These are phyloP conservation scores for Suhomyces canberraensis DNA, from an alignment of 805 yeast species.

Conservation along the genomic window DNA sequence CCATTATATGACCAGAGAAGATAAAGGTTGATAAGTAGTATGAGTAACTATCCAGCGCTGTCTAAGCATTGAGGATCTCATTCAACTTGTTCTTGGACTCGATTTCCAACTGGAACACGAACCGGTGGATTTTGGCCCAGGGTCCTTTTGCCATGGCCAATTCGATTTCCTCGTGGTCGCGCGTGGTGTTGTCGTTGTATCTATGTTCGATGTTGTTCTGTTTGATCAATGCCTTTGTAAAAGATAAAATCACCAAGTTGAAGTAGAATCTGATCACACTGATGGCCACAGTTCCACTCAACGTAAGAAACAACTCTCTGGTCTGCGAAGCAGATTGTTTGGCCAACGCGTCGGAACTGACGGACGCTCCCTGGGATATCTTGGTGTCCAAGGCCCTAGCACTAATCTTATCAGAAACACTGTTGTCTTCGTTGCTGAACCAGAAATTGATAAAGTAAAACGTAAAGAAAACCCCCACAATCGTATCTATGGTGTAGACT, in stretches of 20 bases:
- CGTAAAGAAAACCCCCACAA: slow-evolving; percentile 65
- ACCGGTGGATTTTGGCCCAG: slow-evolving; percentile 18
- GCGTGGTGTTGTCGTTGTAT: slow-evolving; percentile 15
- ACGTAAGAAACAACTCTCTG: slow-evolving; percentile 54
- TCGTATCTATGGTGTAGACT: slow-evolving; percentile 64
- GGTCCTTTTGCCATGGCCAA: slow-evolving; percentile 18
- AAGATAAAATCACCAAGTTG: slow-evolving; percentile 55
- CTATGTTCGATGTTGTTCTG: slow-evolving; percentile 25
- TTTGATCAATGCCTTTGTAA: slow-evolving; percentile 53
- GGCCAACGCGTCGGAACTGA: slow-evolving; percentile 16
- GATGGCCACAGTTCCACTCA: slow-evolving; percentile 47
- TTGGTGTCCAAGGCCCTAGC: slow-evolving; percentile 10
- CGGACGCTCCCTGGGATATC: slow-evolving; percentile 1
- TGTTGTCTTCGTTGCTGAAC: slow-evolving; percentile 52
- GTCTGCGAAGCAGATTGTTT: slow-evolving; percentile 64
- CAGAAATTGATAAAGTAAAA: slow-evolving; percentile 71
- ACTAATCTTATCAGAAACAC: background rate
- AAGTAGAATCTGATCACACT: slow-evolving; percentile 55
- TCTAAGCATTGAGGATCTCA: too few species aligned
- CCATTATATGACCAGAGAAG: too few species aligned
- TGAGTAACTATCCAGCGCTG: too few species aligned
- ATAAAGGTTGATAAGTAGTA: too few species aligned
- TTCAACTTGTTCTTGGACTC: slow-evolving; percentile 28
- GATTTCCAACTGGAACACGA: slow-evolving; percentile 28
- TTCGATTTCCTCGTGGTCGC: slow-evolving; percentile 27